Percentiles rank a stretch among this genome's conserved stretches.
Conservation (phyloP, 2,329 filamentous ascomycete genomes). For the Penicillium verrucosum region DNA sequence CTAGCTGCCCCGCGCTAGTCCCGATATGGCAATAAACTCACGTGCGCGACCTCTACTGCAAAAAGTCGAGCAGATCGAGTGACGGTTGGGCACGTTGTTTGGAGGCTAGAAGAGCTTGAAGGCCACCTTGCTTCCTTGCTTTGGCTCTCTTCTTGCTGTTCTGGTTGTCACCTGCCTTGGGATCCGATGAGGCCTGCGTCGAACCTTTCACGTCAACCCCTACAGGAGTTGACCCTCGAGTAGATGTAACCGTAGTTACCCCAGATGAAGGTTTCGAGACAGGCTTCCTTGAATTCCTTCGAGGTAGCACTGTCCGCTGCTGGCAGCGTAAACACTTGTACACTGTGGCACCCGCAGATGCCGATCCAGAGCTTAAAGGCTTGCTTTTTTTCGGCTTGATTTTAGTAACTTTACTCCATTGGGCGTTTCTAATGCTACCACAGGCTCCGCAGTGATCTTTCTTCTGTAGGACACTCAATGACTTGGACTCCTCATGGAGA, state of each 20-base stretch:
- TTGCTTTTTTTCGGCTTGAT: conserved; percentile 21
- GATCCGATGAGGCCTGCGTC: neutral
- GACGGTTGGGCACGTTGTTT: conserved; percentile 37
- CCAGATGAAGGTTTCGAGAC: conserved; percentile 13
- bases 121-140: conserved; percentile 51
- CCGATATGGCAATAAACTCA: conserved; percentile 23
- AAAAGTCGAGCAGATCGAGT: conserved; percentile 54
- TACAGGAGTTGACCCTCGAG: neutral
- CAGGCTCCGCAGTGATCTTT: conserved; percentile 40
- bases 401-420: conserved; percentile 29
- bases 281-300: conserved; percentile 15
- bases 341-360: conserved; percentile 28
- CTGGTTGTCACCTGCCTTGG: conserved; percentile 37
- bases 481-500: conserved; percentile 33
- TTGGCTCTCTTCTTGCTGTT: conserved; percentile 57
- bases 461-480: conserved; percentile 32
- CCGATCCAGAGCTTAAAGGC: conserved; percentile 6
- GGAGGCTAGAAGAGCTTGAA: conserved; percentile 53
- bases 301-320: conserved; percentile 32
- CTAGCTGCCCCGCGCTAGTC: conserved; percentile 36
- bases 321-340: conserved; percentile 40
- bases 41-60: conserved; percentile 42
- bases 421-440: conserved; percentile 36
- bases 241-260: conserved; percentile 9
- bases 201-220: neutral